These are phyloP conservation scores for Sedum album DNA, from an alignment of 164 flowering plant genomes.

Conservation along the genomic window DNA sequence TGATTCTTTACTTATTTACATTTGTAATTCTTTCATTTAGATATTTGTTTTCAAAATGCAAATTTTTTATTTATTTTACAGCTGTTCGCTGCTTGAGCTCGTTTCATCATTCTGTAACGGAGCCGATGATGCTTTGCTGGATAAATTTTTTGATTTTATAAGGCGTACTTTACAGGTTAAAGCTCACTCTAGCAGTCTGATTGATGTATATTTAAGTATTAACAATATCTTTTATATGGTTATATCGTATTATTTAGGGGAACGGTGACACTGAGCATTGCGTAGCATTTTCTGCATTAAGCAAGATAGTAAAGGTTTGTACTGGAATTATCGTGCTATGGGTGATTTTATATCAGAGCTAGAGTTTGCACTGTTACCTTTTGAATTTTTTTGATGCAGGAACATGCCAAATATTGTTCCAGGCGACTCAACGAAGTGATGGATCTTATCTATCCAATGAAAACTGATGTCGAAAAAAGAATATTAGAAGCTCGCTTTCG, in stretches of 20 bases:
- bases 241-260: constrained; percentile 25
- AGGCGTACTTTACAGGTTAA: constrained; percentile 48
- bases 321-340: background rate
- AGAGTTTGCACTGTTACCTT: background rate
- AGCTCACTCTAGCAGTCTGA: background rate
- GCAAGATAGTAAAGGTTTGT: constrained; percentile 68
- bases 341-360: background rate
- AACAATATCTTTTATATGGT: background rate
- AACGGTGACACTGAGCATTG: constrained; percentile 26
- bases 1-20: background rate
- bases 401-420: background rate
- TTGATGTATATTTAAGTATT: background rate
- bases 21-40: background rate
- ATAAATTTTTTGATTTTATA: constrained; percentile 40
- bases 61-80: constrained; percentile 21
- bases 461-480: background rate
- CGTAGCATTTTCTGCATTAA: constrained; percentile 49
- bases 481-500: background rate
- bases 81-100: constrained; percentile 52
- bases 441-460: background rate
- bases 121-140: constrained; percentile 58
- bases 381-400: background rate
- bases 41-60: background rate
- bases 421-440: background rate
- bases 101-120: constrained; percentile 65